These are phyloP conservation scores for Magnolia changhungtana DNA, from an alignment of 164 flowering plant species.

Conservation along the genomic window DNA sequence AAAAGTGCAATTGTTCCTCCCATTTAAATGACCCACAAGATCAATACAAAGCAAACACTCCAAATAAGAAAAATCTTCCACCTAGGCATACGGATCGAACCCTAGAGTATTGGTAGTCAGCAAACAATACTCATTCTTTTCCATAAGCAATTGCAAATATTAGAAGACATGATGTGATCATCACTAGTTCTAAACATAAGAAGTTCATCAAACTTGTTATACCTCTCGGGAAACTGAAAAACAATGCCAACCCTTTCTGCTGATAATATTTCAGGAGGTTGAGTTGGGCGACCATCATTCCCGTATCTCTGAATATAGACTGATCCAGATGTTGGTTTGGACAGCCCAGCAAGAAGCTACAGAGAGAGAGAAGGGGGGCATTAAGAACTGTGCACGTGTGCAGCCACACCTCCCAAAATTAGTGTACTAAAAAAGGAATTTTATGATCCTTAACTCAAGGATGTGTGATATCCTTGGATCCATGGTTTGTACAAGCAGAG, in stretches of 20 bases:
- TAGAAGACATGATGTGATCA: not conserved
- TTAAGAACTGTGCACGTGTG: not conserved
- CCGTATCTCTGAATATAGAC: conserved; percentile 59
- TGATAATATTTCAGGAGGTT: conserved; percentile 45
- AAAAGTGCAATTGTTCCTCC: too few relatives aligned
- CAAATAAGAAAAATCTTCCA: too few relatives aligned
- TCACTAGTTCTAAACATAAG: not conserved
- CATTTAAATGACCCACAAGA: too few relatives aligned
- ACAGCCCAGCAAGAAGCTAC: conserved; percentile 91
- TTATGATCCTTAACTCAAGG: not conserved
- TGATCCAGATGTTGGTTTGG: conserved; percentile 88
- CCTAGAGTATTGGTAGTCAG: too few relatives aligned
- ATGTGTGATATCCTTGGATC: not conserved
- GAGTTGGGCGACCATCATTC: conserved; percentile 52
- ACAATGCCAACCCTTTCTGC: conserved; percentile 90
- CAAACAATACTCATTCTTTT: too few relatives aligned
- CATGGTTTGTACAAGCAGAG: not conserved
- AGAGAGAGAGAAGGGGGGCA: not conserved
- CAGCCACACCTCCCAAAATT: not conserved
- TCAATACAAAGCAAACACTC: too few relatives aligned
- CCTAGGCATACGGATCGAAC: too few relatives aligned
- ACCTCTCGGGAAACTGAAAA: conserved; percentile 99
- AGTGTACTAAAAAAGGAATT: not conserved
- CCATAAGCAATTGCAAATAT: too few relatives aligned
- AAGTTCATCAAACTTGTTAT: conserved; percentile 6